These are phyloP conservation scores for Epichloe sylvatica DNA, from an alignment of 2,329 filamentous ascomycete species.

Conservation along the genomic window DNA sequence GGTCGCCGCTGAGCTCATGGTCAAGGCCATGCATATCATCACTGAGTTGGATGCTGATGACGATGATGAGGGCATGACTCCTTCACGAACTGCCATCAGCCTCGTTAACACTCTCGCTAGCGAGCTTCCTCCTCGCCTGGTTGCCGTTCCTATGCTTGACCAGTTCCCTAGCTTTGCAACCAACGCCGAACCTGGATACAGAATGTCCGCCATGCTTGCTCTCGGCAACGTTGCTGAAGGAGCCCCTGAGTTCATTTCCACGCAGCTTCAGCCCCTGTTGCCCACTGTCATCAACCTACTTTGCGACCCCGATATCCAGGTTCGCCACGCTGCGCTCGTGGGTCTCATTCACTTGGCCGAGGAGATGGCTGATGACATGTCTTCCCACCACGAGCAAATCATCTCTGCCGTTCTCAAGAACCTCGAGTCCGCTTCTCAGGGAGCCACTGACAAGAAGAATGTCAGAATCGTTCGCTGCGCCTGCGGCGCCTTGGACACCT, in stretches of 20 bases:
- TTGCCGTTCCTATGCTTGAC: slow-evolving; percentile 82
- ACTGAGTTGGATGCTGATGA: slow-evolving; percentile 73
- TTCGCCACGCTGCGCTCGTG: slow-evolving; percentile 76
- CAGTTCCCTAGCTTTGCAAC: slow-evolving; percentile 71
- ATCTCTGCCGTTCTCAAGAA: slow-evolving; percentile 80
- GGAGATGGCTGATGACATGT: slow-evolving; percentile 82
- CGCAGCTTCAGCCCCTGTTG: slow-evolving; percentile 75
- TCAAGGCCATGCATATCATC: slow-evolving; percentile 76
- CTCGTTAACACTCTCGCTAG: slow-evolving; percentile 81
- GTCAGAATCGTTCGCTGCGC: slow-evolving; percentile 78
- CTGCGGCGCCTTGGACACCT: slow-evolving; percentile 79
- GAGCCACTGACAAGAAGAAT: slow-evolving; percentile 57
- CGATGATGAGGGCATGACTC: slow-evolving; percentile 64
- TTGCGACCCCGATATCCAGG: slow-evolving; percentile 67
- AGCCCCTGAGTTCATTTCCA: slow-evolving; percentile 92
- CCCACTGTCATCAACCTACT: slow-evolving; percentile 74
- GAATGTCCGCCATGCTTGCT: slow-evolving; percentile 81
- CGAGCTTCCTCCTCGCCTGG: slow-evolving; percentile 82
- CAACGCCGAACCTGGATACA: slow-evolving; percentile 59
- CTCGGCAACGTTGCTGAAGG: slow-evolving; percentile 92
- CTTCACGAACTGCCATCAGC: slow-evolving; percentile 70
- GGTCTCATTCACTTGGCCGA: slow-evolving; percentile 83
- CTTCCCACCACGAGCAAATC: slow-evolving; percentile 69
- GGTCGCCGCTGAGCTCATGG: slow-evolving; percentile 73
- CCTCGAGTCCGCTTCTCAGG: slow-evolving; percentile 64